These are phyloP conservation scores for Acer campestre DNA, from an alignment of 345 rosid species.

Conservation along the genomic window DNA sequence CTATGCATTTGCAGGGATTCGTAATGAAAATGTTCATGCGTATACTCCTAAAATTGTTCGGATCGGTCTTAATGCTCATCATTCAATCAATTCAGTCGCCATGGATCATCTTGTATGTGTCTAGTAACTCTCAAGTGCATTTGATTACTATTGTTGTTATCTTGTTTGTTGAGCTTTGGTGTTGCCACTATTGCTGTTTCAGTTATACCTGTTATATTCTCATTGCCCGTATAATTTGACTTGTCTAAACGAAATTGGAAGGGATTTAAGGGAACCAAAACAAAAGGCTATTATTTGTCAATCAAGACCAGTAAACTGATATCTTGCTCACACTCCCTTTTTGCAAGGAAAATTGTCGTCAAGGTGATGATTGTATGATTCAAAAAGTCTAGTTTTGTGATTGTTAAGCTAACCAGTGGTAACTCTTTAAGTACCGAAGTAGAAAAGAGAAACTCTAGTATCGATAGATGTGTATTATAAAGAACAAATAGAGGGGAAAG, in stretches of 20 bases:
- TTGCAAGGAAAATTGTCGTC: no score
- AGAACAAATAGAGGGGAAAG: no score
- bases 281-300: neutral
- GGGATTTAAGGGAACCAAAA: neutral
- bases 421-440: no score
- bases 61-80: conserved; percentile 95
- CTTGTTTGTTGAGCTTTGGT: neutral
- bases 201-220: neutral
- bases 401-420: no score
- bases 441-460: no score
- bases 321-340: no score
- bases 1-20: conserved; percentile 55
- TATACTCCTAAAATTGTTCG: conserved; percentile 90
- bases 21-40: conserved; percentile 67
- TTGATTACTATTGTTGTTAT: conserved; percentile 11
- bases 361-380: no score
- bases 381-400: no score
- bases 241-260: neutral
- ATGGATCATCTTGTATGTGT: conserved; percentile 87
- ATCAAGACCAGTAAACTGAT: no score
- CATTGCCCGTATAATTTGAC: neutral
- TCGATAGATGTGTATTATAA: no score
- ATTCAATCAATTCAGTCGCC: conserved; percentile 76
- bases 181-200: neutral
- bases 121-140: conserved; percentile 16